Conservation (phyloP, 805 yeast genomes). For the Tanozyma kutaoensis region DNA sequence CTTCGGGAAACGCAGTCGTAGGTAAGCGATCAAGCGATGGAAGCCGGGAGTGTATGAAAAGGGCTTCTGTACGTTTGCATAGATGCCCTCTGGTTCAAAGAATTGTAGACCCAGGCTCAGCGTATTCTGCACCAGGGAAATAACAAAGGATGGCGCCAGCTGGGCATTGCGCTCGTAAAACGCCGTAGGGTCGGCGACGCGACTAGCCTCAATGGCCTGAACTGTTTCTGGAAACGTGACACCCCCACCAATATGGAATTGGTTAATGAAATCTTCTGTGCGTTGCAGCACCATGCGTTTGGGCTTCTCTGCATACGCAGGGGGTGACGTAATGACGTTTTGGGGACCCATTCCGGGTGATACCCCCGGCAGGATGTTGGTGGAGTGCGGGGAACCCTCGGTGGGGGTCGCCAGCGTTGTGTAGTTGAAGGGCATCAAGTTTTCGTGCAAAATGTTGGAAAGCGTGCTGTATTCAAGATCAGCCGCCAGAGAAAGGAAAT, state of each 20-base stretch:
- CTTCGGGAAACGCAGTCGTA: constrained; percentile 57
- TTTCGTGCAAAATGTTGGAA: constrained; percentile 49
- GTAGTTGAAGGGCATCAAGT: constrained; percentile 10
- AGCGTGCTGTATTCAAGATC: constrained; percentile 60
- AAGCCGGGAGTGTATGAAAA: constrained; percentile 87
- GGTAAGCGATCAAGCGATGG: constrained; percentile 65
- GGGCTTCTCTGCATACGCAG: too few species aligned
- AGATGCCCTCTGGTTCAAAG: constrained; percentile 67
- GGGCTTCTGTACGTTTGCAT: constrained; percentile 60
- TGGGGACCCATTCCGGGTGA: too few species aligned
- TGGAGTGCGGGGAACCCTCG: constrained; percentile 25
- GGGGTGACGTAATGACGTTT: too few species aligned
- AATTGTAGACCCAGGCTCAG: constrained; percentile 8
- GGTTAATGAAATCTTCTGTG: too few species aligned
- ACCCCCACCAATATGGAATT: constrained; percentile 1
- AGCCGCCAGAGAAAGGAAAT: constrained; percentile 58
- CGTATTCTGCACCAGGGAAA: constrained; percentile 29
- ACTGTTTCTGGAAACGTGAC: constrained; percentile 50
- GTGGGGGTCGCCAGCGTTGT: constrained; percentile 14
- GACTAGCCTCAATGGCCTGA: constrained; percentile 26
- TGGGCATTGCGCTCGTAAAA: constrained; percentile 23
- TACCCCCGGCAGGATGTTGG: constrained; percentile 16
- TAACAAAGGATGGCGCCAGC: constrained; percentile 32
- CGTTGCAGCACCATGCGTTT: too few species aligned
- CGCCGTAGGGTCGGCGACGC: constrained; percentile 25